phyloP scores from a whole-genome alignment of 176 grass and related monocot species.

The Cenchrus purpureus region DNA sequence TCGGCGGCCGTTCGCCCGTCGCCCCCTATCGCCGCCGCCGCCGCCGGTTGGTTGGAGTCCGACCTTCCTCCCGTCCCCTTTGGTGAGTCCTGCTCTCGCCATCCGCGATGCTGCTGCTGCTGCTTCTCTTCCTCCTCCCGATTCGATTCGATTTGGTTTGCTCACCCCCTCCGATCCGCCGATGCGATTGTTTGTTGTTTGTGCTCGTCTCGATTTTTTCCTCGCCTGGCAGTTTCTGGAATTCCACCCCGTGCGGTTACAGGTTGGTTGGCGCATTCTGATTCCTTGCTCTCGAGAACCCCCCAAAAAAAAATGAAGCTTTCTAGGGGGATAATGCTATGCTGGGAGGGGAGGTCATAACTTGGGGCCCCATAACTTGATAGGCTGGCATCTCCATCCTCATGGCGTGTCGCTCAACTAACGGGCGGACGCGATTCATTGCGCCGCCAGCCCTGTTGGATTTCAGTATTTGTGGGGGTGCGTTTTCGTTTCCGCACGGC shows the following conservation, averaged over 20 bases:
- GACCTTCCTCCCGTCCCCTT: background rate
- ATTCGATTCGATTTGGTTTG: background rate
- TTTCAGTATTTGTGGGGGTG: background rate
- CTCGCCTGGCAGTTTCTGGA: conserved; percentile 16
- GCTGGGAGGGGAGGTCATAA: background rate
- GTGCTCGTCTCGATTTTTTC: background rate
- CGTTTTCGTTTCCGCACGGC: conserved; percentile 17
- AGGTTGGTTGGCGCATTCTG: background rate
- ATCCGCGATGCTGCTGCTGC: background rate
- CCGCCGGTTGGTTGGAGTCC: conserved; percentile 8
- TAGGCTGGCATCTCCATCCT: conserved; percentile 29
- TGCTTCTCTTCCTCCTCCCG: too few relatives aligned
- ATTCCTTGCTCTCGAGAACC: background rate
- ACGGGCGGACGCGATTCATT: conserved; percentile 16
- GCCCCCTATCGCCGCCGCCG: background rate
- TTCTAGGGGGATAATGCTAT: conserved; percentile 24
- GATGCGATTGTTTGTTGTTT: background rate
- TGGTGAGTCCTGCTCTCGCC: conserved; percentile 21
- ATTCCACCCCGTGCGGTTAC: background rate
- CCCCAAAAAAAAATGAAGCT: background rate
- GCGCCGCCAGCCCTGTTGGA: background rate
- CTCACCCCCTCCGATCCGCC: background rate
- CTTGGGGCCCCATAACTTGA: conserved; percentile 42
- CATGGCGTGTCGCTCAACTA: conserved; percentile 18
- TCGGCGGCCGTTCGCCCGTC: background rate